These are phyloP conservation scores for Friedmanniomyces simplex DNA, from an alignment of 495 filamentous ascomycete species.

Conservation along the genomic window DNA sequence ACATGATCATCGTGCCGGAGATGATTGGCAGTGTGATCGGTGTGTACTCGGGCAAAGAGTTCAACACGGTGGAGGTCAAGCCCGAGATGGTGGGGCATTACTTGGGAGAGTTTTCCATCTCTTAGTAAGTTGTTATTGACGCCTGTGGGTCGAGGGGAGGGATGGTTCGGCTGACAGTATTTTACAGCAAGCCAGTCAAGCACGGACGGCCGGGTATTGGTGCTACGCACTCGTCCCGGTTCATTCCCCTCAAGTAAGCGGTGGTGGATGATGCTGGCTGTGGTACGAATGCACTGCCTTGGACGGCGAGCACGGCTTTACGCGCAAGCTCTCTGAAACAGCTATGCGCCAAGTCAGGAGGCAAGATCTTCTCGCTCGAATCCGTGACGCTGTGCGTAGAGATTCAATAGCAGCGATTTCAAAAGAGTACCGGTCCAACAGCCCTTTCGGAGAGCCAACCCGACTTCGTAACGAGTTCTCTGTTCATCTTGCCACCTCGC, in stretches of 20 bases:
- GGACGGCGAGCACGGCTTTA: too few relatives aligned
- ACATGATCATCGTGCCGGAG: constrained; percentile 99
- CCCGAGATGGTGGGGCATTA: constrained; percentile 99
- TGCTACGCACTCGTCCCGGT: constrained; percentile 99
- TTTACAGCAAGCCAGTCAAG: constrained; percentile 89
- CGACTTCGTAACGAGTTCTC: too few relatives aligned
- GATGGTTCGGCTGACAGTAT: neutral
- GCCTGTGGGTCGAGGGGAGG: too few relatives aligned
- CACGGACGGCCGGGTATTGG: constrained; percentile 99
- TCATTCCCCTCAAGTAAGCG: constrained; percentile 97
- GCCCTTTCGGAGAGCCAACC: too few relatives aligned
- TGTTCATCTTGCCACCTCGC: too few relatives aligned
- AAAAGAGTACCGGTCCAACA: too few relatives aligned
- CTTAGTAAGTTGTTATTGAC: constrained; percentile 66
- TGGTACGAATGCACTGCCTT: too few relatives aligned
- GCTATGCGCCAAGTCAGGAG: too few relatives aligned
- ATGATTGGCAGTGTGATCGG: constrained; percentile 98
- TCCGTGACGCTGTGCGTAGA: too few relatives aligned
- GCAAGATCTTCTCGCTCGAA: too few relatives aligned
- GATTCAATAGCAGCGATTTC: too few relatives aligned
- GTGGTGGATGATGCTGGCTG: neutral
- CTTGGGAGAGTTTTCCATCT: constrained; percentile 97
- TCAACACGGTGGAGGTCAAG: constrained; percentile 99
- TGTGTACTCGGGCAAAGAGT: constrained; percentile 99
- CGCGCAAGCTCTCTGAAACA: too few relatives aligned